Conservation (phyloP, 495 filamentous ascomycete species). For the Hypoxylon intermedium region DNA sequence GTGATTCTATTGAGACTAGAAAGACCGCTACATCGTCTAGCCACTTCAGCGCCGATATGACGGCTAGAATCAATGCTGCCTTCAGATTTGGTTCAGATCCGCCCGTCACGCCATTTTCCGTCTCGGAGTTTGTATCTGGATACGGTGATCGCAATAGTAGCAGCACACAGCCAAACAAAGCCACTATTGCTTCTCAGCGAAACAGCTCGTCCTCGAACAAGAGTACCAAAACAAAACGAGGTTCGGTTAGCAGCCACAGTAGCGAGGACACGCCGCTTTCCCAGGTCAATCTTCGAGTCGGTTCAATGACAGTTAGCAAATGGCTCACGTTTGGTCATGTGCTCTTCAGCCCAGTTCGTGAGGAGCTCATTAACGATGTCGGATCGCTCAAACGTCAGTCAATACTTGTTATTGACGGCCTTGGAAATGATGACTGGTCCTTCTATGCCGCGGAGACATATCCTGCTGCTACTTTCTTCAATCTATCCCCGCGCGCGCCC, state of each 20-base stretch:
- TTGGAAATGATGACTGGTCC: slow-evolving; percentile 90
- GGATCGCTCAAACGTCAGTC: slow-evolving; percentile 61
- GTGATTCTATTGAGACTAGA: slow-evolving; percentile 42
- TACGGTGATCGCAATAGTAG: slow-evolving; percentile 57
- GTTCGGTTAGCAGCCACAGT: slow-evolving; percentile 53
- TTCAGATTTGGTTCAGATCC: slow-evolving; percentile 46
- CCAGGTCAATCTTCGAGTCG: slow-evolving; percentile 83
- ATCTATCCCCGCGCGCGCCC: slow-evolving; percentile 66
- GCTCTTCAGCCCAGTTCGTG: slow-evolving; percentile 89
- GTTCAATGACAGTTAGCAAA: slow-evolving; percentile 67
- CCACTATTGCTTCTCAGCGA: slow-evolving; percentile 38
- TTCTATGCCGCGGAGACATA: slow-evolving; percentile 96
- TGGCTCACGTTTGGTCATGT: slow-evolving; percentile 97
- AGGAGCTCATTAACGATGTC: slow-evolving; percentile 65
- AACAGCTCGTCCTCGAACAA: slow-evolving; percentile 49
- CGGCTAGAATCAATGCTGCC: slow-evolving; percentile 52
- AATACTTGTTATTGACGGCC: slow-evolving; percentile 90
- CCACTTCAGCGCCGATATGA: slow-evolving; percentile 56
- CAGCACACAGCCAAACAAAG: slow-evolving; percentile 36
- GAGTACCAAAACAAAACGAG: slow-evolving; percentile 46
- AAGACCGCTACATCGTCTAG: slow-evolving; percentile 46
- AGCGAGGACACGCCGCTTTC: slow-evolving; percentile 65
- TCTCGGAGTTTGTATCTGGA: slow-evolving; percentile 60
- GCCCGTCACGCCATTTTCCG: slow-evolving; percentile 58
- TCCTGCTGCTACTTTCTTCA: slow-evolving; percentile 83